Conservation (phyloP, 805 yeast genomes). For the Yarrowia sp. region DNA sequence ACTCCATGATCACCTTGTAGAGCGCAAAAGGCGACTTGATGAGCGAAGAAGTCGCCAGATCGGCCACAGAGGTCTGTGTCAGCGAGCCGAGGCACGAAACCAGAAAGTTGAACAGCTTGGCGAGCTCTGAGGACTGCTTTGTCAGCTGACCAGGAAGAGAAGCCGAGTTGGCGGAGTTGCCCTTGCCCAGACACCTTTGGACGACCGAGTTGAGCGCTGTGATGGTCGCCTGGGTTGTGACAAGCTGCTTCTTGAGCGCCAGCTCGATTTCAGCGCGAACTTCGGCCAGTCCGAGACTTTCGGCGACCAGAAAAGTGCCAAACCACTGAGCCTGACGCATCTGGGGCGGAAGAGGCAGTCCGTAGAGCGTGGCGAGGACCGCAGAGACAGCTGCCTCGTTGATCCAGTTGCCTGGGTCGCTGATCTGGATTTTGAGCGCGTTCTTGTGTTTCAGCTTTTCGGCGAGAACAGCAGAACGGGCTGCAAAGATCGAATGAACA, state of each 20-base stretch:
- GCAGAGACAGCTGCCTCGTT: not conserved
- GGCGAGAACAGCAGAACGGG: no score
- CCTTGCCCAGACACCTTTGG: not conserved
- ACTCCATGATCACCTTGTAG: constrained; percentile 37
- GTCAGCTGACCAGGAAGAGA: not conserved
- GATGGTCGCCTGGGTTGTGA: not conserved
- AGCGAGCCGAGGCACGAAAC: not conserved
- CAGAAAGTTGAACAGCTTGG: not conserved
- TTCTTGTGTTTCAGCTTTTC: not conserved
- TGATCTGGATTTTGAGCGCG: not conserved
- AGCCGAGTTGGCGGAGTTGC: not conserved
- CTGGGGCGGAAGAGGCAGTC: not conserved
- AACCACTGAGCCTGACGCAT: not conserved
- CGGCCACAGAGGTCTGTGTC: not conserved
- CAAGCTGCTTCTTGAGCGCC: not conserved
- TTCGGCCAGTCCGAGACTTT: not conserved
- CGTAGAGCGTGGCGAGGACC: constrained; percentile 4
- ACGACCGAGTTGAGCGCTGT: not conserved
- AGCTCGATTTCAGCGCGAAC: not conserved
- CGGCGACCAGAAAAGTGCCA: not conserved
- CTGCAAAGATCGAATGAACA: constrained; percentile 39
- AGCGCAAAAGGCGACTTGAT: constrained; percentile 35
- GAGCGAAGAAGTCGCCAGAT: constrained; percentile 29
- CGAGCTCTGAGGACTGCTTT: not conserved
- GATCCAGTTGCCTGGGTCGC: not conserved